Conservation (phyloP, 108 stramenopile genomes). For the Aurantiochytrium sp. region DNA sequence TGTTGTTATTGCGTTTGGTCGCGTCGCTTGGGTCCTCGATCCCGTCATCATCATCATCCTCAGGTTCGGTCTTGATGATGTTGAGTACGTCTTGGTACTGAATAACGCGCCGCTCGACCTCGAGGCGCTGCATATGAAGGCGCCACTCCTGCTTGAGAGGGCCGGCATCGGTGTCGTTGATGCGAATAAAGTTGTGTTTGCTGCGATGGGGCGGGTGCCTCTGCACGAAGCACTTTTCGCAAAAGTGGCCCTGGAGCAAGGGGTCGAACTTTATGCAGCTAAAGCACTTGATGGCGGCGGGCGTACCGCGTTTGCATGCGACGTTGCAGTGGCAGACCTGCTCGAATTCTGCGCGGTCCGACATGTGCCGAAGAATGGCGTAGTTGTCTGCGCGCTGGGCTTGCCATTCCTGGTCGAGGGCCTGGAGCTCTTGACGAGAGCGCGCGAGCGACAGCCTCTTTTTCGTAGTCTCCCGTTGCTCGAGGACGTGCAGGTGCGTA, state of each 20-base stretch:
- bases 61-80: not conserved
- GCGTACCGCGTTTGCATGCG: not conserved
- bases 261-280: conserved; percentile 8
- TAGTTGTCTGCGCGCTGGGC: not conserved
- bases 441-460: not conserved
- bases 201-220: not conserved
- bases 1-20: too few species aligned
- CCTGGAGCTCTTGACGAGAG: not conserved
- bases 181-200: not conserved
- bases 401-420: not conserved
- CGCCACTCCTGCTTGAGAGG: conserved; percentile 1
- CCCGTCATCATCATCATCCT: not conserved
- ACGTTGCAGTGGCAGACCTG: not conserved
- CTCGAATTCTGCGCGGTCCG: conserved; percentile 4
- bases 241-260: not conserved
- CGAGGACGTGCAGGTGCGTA: not conserved
- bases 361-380: not conserved
- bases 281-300: not conserved
- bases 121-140: not conserved
- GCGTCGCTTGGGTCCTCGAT: not conserved
- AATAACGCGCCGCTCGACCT: not conserved
- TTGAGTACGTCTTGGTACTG: not conserved
- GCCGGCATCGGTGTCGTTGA: not conserved
- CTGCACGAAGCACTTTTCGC: not conserved
- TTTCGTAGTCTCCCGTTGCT: not conserved